phyloP scores from a whole-genome alignment of 257 asterid species.

The Gentiana macrophylla region DNA sequence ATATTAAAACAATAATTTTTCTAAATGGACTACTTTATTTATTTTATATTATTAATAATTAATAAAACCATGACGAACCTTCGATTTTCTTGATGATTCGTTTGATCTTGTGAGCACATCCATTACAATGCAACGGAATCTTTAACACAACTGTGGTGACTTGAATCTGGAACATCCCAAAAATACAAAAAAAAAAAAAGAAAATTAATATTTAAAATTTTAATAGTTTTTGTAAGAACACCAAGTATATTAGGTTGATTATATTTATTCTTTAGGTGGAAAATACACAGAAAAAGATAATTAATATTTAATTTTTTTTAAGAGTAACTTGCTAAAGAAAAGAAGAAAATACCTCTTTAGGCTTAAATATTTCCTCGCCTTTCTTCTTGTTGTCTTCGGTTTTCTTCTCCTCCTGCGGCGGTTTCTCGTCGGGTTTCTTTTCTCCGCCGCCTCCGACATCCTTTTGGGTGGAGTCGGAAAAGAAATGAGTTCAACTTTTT shows the following conservation, averaged over 20 bases:
- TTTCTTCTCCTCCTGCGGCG: conserved; percentile 14
- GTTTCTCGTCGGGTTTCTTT: conserved; percentile 21
- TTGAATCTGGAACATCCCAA: conserved; percentile 29
- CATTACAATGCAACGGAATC: conserved; percentile 79
- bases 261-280: too few species aligned
- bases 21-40: too few species aligned
- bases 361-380: conserved; percentile 16
- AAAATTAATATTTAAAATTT: background rate
- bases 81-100: conserved; percentile 50
- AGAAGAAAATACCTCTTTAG: conserved; percentile 22
- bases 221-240: background rate
- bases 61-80: conserved; percentile 29
- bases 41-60: too few species aligned
- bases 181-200: background rate
- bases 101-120: conserved; percentile 74
- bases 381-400: conserved; percentile 21
- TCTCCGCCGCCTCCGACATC: conserved; percentile 24
- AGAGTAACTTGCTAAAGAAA: too few species aligned
- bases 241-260: background rate
- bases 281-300: background rate
- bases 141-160: conserved; percentile 52
- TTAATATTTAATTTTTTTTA: too few species aligned
- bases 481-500: conserved; percentile 75
- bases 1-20: too few species aligned
- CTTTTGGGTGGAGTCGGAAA: conserved; percentile 48